Conservation (phyloP, 176 grass and related monocot genomes). For the Chrysopogon serrulatus region DNA sequence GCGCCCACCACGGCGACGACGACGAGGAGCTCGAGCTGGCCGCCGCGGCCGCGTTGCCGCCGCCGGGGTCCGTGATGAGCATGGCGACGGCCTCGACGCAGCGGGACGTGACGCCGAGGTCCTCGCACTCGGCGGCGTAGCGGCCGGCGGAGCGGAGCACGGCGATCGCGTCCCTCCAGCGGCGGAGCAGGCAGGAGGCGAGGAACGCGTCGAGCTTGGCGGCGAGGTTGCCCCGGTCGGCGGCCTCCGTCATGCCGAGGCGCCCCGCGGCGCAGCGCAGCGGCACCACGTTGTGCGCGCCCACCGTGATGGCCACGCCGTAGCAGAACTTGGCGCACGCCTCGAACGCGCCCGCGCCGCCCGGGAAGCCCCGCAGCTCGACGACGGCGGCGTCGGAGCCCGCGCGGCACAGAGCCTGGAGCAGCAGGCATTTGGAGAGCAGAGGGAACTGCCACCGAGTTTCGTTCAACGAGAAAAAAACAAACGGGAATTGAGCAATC, state of each 20-base stretch:
- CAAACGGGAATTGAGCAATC: too few species aligned
- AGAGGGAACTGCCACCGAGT: constrained; percentile 57
- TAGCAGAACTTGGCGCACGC: constrained; percentile 83
- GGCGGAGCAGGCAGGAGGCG: constrained; percentile 62
- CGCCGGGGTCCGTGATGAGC: constrained; percentile 7
- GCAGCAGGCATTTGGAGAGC: constrained; percentile 59
- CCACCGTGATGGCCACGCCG: constrained; percentile 55
- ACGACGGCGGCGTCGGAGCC: background rate
- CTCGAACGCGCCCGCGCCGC: constrained; percentile 72
- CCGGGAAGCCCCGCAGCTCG: constrained; percentile 47
- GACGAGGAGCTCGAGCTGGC: background rate
- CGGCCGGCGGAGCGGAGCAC: constrained; percentile 48
- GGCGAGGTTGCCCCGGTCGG: constrained; percentile 55
- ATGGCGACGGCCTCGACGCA: constrained; percentile 56
- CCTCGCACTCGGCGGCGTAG: constrained; percentile 29
- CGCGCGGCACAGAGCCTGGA: constrained; percentile 49
- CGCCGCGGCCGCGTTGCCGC: background rate
- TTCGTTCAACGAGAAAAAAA: background rate
- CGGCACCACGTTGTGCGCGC: constrained; percentile 65
- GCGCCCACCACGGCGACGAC: constrained; percentile 44
- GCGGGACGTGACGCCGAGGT: constrained; percentile 52
- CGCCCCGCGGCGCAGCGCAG: constrained; percentile 56
- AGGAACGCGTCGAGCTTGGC: constrained; percentile 77
- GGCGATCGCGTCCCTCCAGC: constrained; percentile 68
- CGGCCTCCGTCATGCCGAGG: constrained; percentile 66